Base-by-base conservation (phyloP, 106 monocot species). In the Ottelia alismoides region DNA sequence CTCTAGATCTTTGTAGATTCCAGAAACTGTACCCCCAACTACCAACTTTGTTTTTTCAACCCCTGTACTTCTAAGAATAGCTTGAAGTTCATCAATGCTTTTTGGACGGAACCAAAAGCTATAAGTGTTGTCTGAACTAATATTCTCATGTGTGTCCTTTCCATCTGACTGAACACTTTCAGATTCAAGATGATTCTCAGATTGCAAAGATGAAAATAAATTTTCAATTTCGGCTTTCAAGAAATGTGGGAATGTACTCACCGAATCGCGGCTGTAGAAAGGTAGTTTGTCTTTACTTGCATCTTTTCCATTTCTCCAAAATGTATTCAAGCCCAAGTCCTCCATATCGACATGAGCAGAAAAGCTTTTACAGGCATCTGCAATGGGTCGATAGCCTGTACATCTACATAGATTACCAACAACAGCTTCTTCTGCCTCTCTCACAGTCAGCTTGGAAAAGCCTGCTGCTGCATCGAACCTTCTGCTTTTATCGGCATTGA, bases 341-440 rank as follows among this genome's bases (percentile, higher is more conserved):
- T 87, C 87, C 22, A 87, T 53, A 62, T 87, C 87, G 52, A 87
- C 72, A 59, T 82, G 63, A 31, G 74, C 70, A 25, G 87, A 73
- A 60, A 87, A 87, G 55, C 87, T 87, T 62, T 78, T 81, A 66
- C 87, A 87, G 5, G 75, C 58, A 61, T 87, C 87, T n/a, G 73
- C 55, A 27, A 87, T 75, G 45, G 87, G 72, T 22, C 87, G 68
- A 28, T 87, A 87, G 10, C 87, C 82, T 21, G 87, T 61, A 22
- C 87, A 87, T 20, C 87, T 54, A 47, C 87, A 87, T 17, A 87
- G 47, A 70, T 87, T 81, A 17, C 81, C 81, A 1, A 64, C 28
- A 47, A 78, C 53, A 59, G 77, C 72, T 45, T 60, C 71, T 32
- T 72, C 87, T 17, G 81, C 87, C 61, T 81, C 78, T 7, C 62